Conservation (phyloP, 176 grass and related monocot species). For the Thalia dealbata region DNA sequence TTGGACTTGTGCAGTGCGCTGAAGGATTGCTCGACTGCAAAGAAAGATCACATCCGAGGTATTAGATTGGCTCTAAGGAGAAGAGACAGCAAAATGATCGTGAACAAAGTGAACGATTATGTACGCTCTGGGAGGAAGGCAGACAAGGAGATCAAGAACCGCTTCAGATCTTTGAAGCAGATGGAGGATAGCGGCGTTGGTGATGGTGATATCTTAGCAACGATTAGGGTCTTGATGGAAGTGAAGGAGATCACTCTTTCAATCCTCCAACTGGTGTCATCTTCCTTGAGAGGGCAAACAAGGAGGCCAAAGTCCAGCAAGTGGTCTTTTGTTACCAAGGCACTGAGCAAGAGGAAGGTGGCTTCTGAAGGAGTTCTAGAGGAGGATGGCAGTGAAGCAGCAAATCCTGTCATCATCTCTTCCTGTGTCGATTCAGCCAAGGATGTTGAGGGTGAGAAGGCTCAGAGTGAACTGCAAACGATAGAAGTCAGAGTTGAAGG, state of each 20-base stretch:
- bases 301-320: background rate
- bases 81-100: slow-evolving; percentile 8
- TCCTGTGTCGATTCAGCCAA: background rate
- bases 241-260: slow-evolving; percentile 5
- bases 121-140: slow-evolving; percentile 21
- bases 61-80: slow-evolving; percentile 18
- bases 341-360: slow-evolving; percentile 11
- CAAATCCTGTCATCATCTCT: background rate
- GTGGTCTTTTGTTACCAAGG: too few relatives aligned
- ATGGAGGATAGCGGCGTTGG: background rate
- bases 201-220: background rate
- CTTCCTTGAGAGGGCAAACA: background rate
- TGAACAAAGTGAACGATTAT: slow-evolving; percentile 7
- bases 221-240: slow-evolving; percentile 17
- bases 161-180: background rate
- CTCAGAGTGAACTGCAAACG: background rate
- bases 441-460: background rate
- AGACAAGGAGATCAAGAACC: background rate
- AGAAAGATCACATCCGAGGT: slow-evolving; percentile 28
- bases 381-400: background rate
- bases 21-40: slow-evolving; percentile 25
- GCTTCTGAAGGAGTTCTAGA: background rate
- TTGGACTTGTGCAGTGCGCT: slow-evolving; percentile 33
- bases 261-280: slow-evolving; percentile 10
- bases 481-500: background rate